phyloP scores from a whole-genome alignment of 139 green algal genomes.

The Gonium pectorale region DNA sequence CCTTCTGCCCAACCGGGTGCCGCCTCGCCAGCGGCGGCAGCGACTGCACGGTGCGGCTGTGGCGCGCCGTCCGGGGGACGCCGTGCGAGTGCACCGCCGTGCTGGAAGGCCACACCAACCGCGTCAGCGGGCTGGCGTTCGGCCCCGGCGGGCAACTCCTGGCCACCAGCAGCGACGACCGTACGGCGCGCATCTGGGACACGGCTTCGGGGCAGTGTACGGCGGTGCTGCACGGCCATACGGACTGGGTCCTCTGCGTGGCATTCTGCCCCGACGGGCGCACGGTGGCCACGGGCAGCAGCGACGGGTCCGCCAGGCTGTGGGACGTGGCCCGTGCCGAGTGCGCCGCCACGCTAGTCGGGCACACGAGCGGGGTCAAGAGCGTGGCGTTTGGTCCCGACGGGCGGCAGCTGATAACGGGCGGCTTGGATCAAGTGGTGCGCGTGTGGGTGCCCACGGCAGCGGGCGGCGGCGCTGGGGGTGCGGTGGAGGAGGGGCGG shows the following conservation, averaged over 20 bases:
- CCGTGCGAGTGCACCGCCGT: neutral
- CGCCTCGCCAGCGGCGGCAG: neutral
- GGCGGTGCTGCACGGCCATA: neutral
- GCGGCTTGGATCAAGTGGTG: neutral
- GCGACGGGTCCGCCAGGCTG: neutral
- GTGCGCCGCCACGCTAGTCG: neutral
- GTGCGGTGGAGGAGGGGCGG: no score
- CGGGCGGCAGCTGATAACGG: neutral
- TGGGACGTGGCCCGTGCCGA: neutral
- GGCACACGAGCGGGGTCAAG: neutral
- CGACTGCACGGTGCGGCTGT: neutral
- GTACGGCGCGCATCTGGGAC: conserved; percentile 10
- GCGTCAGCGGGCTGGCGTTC: neutral
- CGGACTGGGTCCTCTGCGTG: neutral
- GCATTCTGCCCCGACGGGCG: neutral
- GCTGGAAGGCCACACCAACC: neutral
- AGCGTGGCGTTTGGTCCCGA: neutral
- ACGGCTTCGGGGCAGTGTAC: neutral
- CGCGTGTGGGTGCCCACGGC: no score
- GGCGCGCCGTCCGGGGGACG: neutral
- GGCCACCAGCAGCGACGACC: neutral
- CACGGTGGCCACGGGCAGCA: neutral
- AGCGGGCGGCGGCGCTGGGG: no score
- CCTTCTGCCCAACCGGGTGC: no score
- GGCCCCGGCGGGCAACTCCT: neutral